A percentile compares a stretch with the other conserved stretches of the same genome.
Evolutionary conservation across 805 yeast genomes (phyloP).

Genomic region (Yarrowia sp.): DNA sequence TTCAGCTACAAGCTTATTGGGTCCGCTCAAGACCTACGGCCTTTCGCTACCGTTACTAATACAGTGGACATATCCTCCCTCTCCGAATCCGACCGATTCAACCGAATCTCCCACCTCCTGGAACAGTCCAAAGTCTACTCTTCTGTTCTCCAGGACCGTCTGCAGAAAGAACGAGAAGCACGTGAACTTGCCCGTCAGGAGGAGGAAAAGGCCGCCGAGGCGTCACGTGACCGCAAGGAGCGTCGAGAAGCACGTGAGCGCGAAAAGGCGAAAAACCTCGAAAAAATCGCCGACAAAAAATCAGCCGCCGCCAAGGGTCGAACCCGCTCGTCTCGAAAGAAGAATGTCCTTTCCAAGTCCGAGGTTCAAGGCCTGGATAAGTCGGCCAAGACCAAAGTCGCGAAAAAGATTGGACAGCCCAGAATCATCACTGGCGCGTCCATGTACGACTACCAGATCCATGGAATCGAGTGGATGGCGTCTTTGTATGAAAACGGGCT

Average conservation of each 20-base stretch:
- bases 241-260: conserved; percentile 37
- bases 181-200: conserved; percentile 45
- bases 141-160: conserved; percentile 80
- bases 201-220: conserved; percentile 36
- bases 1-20: not conserved
- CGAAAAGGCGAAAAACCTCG: conserved; percentile 18
- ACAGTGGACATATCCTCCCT: conserved; percentile 23
- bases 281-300: conserved; percentile 8
- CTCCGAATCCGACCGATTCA: conserved; percentile 26
- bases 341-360: not conserved
- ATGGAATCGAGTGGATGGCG: conserved; percentile 89
- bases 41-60: conserved; percentile 43
- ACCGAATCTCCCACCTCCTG: conserved; percentile 55
- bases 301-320: not conserved
- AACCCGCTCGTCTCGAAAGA: not conserved
- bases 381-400: not conserved
- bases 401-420: conserved; percentile 57
- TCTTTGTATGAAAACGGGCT: conserved; percentile 91
- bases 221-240: conserved; percentile 41
- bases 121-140: conserved; percentile 88
- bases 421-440: conserved; percentile 60
- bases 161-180: conserved; percentile 48
- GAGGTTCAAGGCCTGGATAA: conserved; percentile 13
- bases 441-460: conserved; percentile 83
- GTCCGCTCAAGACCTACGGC: conserved; percentile 10